Evolutionary conservation across 768 basidiomycete species (phyloP), one percentile per base, ranked within the genome.

Genomic region (Tricholoma hemisulphureum): DNA sequence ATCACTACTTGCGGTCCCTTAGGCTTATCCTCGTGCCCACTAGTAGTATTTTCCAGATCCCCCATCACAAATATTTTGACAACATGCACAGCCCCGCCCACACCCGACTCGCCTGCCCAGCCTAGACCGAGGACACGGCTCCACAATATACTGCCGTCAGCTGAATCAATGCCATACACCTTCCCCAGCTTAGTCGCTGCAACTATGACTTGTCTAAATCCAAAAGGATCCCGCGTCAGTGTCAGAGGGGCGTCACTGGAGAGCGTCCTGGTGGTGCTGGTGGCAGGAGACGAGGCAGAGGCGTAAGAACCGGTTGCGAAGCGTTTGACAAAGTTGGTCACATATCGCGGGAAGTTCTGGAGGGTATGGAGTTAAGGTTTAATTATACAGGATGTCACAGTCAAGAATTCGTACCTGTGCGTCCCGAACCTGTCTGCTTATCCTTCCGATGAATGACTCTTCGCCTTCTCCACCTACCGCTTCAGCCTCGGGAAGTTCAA

Each of bases 191-290:
- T 62, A 3, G 90, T 93, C 0, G 86, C 89, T 6, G 77, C 80
- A 4, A 96, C 82, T 45, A 95, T 82, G 26, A 97, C 70, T 67
- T 97, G 92, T 34, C 88, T 80, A 73, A 97, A 93, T 0, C 93
- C 94, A 67, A 95, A 96, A 0, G 86, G 71, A 65, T 95, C 93
- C 4, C 91, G 84, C 57, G 77, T 74, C 0, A 87, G 75, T 18
- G 52, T 16, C n/a, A 26, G 34, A 3, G 59, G 29, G 24, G 57
- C 50, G 18, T 31, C 13, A 16, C 51, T 32, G 63, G 26, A 59
- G 5, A 77, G 63, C 26, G 70, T n/a, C n/a, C n/a, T n/a, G n/a
- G n/a, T 61, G 48, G 72, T 53, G 8, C 72, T 51, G 9, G 71
- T 57, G 28, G 66, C 72, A 32, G 71, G 67, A 20, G 72, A 77